Conservation (phyloP, 306 rosid species). For the Sesbania bispinosa region DNA sequence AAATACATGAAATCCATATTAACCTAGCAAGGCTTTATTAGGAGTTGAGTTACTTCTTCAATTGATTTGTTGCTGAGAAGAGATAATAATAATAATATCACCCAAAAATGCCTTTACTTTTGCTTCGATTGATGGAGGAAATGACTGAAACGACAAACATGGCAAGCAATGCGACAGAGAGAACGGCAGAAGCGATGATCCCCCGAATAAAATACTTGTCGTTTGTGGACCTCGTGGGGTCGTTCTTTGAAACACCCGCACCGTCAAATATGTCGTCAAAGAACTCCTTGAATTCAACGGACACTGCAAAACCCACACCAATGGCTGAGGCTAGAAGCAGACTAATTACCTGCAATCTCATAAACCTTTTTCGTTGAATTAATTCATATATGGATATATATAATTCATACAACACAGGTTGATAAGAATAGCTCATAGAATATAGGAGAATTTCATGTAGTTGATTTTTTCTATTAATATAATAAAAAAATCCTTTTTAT, state of each 20-base stretch:
- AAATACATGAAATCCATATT: not conserved
- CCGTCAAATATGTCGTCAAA: not conserved
- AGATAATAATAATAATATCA: not conserved
- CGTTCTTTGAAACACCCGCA: not conserved
- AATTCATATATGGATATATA: no score
- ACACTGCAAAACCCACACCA: slow-evolving; percentile 49
- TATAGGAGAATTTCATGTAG: no score
- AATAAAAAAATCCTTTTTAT: no score
- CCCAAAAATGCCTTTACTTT: slow-evolving; percentile 19
- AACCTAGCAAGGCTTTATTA: not conserved
- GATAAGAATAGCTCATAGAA: no score
- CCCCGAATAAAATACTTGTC: slow-evolving; percentile 31
- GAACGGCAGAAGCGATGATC: slow-evolving; percentile 30
- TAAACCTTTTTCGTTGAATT: not conserved
- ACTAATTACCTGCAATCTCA: slow-evolving; percentile 33
- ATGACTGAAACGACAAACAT: slow-evolving; percentile 42
- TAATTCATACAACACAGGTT: no score
- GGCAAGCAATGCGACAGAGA: slow-evolving; percentile 26
- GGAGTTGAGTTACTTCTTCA: not conserved
- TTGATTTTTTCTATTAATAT: no score
- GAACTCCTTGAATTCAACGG: slow-evolving; percentile 27
- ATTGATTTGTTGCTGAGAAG: not conserved
- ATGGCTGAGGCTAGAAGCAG: slow-evolving; percentile 42
- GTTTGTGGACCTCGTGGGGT: not conserved
- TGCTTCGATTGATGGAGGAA: slow-evolving; percentile 35